Evolutionary conservation across 176 grass and related monocot genomes (phyloP), one percentile per base, ranked within the genome.

Genomic region (Aechmea fasciata): DNA sequence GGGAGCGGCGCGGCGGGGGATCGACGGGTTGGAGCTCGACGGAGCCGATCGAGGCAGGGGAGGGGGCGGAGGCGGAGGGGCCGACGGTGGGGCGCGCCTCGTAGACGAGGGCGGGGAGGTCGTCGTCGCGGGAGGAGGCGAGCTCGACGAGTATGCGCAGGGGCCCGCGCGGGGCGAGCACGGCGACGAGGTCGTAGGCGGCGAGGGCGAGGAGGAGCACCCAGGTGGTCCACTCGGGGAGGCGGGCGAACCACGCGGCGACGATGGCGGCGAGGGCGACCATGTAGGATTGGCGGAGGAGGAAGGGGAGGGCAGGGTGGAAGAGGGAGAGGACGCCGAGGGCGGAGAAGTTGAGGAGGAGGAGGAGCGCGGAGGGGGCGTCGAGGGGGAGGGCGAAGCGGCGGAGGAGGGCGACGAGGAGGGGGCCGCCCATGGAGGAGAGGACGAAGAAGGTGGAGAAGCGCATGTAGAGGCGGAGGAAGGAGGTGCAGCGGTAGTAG

Each of bases 201-300:
- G 89, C 86, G 64, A 99, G 94, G 15, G 94, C 94, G 57, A 97
- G 49, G 24, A 97, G 93, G 62, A 97, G 85, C 48, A 80, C 78
- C 93, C 93, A 97, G 33, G 93, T 99, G 20, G 94, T 99, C 94
- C 94, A 99, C 62, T 99, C 94, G 0, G 94, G 89, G 29, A 99
- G 79, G 69, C 79, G 77, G 48, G 89, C 81, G 65, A 99, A 85
- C 94, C 94, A 99, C 26, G 85, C 82, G 3, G 94, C 94, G 23
- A 99, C 94, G 49, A 99, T 90, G 77, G 84, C 94, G 2, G 89
- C 94, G 33, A 99, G 73, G 13, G 79, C 67, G 65, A 99, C 89
- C 86, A 93, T 92, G 77, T 93, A 99, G 1, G 82, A 80, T 76
- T 99, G 94, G 67, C 89, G 94, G 48, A 99, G 81, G 73, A 99